phyloP scores from a whole-genome alignment of 768 basidiomycete genomes.

The Macrolepiota fuliginosa region DNA sequence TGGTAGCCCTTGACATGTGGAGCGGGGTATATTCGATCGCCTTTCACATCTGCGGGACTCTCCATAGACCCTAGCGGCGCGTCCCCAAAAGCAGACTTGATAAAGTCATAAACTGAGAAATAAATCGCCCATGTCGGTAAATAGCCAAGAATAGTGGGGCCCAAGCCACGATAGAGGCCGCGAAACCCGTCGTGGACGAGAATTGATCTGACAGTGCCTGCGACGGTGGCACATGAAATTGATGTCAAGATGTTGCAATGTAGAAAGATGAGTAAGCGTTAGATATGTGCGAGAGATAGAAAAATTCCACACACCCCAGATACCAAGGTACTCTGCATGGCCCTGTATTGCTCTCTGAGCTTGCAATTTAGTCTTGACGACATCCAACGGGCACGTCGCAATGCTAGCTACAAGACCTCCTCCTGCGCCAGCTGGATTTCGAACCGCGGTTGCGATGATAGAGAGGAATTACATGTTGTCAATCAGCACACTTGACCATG shows the following conservation, averaged over 20 bases:
- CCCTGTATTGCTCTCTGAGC: conserved; percentile 79
- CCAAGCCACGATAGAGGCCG: conserved; percentile 95
- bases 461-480: background rate
- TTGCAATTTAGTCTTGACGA: conserved; percentile 96
- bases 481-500: background rate
- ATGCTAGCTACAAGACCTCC: conserved; percentile 91
- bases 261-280: conserved; percentile 8
- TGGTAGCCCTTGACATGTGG: conserved; percentile 86
- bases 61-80: conserved; percentile 41
- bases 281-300: background rate
- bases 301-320: conserved; percentile 52
- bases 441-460: background rate
- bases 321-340: conserved; percentile 72
- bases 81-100: conserved; percentile 82
- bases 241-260: background rate
- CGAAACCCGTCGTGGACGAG: conserved; percentile 71
- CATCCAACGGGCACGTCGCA: conserved; percentile 96
- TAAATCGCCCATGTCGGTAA: conserved; percentile 99
- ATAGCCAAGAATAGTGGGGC: conserved; percentile 95
- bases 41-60: conserved; percentile 16
- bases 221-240: background rate
- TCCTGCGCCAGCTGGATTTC: conserved; percentile 79
- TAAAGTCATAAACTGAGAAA: conserved; percentile 95
- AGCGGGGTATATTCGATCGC: conserved; percentile 70
- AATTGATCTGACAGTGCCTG: conserved; percentile 40